Conservation (phyloP, 805 yeast genomes). For the Cyberlindnera mrakii region DNA sequence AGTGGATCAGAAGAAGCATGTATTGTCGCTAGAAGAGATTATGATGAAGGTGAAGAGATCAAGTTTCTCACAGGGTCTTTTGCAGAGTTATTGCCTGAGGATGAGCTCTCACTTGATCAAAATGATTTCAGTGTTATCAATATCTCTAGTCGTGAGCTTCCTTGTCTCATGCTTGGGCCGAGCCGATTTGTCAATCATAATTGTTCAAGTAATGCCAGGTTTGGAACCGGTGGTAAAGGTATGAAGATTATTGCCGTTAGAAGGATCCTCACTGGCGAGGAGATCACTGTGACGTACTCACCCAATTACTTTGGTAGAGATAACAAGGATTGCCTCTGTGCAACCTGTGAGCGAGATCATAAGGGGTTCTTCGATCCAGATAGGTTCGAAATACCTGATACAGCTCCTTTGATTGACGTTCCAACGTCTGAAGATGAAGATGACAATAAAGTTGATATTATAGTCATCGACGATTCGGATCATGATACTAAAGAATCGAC, state of each 20-base stretch:
- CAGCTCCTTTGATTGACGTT: neutral
- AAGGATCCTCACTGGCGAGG: slow-evolving; percentile 36
- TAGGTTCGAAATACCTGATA: slow-evolving; percentile 5
- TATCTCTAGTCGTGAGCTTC: slow-evolving; percentile 24
- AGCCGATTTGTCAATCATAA: slow-evolving; percentile 43
- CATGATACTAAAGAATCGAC: neutral
- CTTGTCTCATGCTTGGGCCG: slow-evolving; percentile 42
- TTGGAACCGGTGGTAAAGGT: slow-evolving; percentile 24
- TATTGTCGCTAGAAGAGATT: slow-evolving; percentile 30
- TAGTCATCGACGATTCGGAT: neutral
- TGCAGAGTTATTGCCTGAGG: slow-evolving; percentile 29
- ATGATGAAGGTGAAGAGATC: slow-evolving; percentile 27
- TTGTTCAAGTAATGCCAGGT: slow-evolving; percentile 37
- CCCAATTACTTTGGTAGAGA: slow-evolving; percentile 35
- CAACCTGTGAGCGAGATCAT: slow-evolving; percentile 31
- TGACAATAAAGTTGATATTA: neutral
- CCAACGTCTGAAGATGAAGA: slow-evolving; percentile 5
- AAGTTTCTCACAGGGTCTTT: slow-evolving; percentile 32
- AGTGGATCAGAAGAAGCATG: slow-evolving; percentile 26
- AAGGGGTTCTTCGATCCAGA: slow-evolving; percentile 27
- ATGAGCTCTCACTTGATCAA: slow-evolving; percentile 26
- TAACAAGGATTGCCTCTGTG: slow-evolving; percentile 39
- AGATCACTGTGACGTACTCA: slow-evolving; percentile 39
- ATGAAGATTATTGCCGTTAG: slow-evolving; percentile 30
- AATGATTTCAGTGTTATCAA: slow-evolving; percentile 39